Conservation (phyloP, 257 asterid species). For the Verbascum thapsus region DNA sequence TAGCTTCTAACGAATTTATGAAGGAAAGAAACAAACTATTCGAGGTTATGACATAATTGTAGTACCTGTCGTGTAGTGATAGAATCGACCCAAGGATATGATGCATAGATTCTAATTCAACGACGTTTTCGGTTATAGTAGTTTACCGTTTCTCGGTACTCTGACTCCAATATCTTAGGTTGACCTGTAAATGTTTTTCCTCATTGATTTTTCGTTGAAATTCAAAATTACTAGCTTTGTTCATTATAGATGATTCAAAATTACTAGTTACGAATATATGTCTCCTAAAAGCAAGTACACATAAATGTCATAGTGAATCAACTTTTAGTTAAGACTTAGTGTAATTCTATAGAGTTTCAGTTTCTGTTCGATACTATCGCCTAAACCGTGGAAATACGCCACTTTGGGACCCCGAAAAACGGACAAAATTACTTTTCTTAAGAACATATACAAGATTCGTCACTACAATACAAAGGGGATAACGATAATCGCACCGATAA, state of each 20-base stretch:
- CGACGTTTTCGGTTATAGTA: constrained; percentile 34
- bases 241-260: constrained; percentile 42
- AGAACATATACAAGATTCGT: no score
- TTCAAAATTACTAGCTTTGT: constrained; percentile 43
- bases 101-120: no score
- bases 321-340: no score
- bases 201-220: constrained; percentile 39
- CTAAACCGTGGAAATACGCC: no score
- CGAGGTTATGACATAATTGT: constrained; percentile 12
- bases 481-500: no score
- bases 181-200: constrained; percentile 38
- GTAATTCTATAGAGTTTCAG: not conserved
- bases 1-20: constrained; percentile 9
- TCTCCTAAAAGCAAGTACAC: no score
- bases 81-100: constrained; percentile 52
- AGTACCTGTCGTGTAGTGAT: constrained; percentile 58
- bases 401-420: no score
- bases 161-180: constrained; percentile 56
- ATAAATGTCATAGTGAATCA: no score
- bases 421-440: no score
- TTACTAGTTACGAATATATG: constrained; percentile 57
- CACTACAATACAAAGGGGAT: no score
- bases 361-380: constrained; percentile 7
- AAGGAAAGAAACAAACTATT: constrained; percentile 13
- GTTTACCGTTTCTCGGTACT: constrained; percentile 34